These are phyloP conservation scores for Yamadazyma siamensis DNA, from an alignment of 1,139 yeast species.

Conservation along the genomic window DNA sequence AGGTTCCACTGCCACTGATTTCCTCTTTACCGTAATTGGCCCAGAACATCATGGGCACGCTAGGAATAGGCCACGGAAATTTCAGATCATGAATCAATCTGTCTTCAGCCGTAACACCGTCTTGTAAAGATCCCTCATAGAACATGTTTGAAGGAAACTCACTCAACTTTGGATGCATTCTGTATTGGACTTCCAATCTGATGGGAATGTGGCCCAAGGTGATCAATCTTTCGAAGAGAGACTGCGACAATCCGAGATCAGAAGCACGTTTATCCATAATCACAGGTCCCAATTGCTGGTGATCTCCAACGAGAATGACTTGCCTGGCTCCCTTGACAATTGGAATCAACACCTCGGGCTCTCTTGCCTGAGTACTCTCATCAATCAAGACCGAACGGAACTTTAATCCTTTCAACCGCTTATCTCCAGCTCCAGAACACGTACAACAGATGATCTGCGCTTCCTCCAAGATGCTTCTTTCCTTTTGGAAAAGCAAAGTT, in stretches of 20 bases:
- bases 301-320: conserved; percentile 89
- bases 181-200: conserved; percentile 85
- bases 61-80: conserved; percentile 88
- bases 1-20: conserved; percentile 76
- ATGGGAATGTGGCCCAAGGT: conserved; percentile 84
- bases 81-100: conserved; percentile 52
- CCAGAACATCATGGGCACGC: conserved; percentile 94
- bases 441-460: conserved; percentile 88
- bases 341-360: conserved; percentile 88
- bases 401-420: conserved; percentile 47
- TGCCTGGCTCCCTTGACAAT: conserved; percentile 87
- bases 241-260: conserved; percentile 81
- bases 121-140: conserved; percentile 88
- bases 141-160: conserved; percentile 91
- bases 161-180: conserved; percentile 89
- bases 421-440: conserved; percentile 90
- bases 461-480: conserved; percentile 45
- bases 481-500: conserved; percentile 26
- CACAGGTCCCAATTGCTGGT: conserved; percentile 92
- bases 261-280: conserved; percentile 77
- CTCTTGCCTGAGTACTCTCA: conserved; percentile 92
- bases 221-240: conserved; percentile 81
- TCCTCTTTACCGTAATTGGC: conserved; percentile 88
- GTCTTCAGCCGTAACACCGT: conserved; percentile 80
- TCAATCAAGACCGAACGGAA: conserved; percentile 84